Conservation (phyloP, 805 yeast genomes). For the Torulaspora maleeae region DNA sequence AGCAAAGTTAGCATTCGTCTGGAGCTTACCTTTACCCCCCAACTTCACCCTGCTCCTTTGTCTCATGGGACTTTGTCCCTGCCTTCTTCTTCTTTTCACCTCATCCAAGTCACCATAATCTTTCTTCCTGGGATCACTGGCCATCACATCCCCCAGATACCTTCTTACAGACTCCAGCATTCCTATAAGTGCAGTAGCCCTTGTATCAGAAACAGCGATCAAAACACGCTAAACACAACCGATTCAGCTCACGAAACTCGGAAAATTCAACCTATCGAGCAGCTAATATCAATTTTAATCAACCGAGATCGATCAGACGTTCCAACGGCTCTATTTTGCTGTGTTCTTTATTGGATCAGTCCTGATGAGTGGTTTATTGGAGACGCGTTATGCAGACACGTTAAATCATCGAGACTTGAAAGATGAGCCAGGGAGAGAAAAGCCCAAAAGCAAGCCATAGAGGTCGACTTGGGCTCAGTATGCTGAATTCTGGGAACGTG, state of each 20-base stretch:
- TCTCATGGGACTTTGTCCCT: conserved; percentile 3
- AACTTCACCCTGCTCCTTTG: conserved; percentile 6
- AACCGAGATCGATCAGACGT: neutral
- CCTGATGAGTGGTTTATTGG: neutral
- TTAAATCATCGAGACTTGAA: neutral
- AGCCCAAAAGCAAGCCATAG: neutral
- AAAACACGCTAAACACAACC: neutral
- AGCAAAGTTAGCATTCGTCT: conserved; percentile 9
- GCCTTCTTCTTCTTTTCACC: conserved; percentile 5
- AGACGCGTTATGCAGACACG: neutral
- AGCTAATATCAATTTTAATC: neutral
- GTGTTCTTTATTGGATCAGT: no score
- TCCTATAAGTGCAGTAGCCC: neutral
- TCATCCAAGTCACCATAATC: conserved; percentile 22
- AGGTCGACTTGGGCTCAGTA: neutral
- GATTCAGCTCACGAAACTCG: neutral
- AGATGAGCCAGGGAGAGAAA: neutral
- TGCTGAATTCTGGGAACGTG: conserved; percentile 33
- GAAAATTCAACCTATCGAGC: neutral
- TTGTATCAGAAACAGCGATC: neutral
- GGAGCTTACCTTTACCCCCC: conserved; percentile 5
- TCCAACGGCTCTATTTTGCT: neutral
- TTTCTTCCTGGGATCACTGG: conserved; percentile 18
- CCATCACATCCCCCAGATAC: conserved; percentile 13
- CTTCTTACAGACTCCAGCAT: conserved; percentile 18